These are phyloP conservation scores for Craterostigma plantagineum DNA, from an alignment of 257 asterid species.

Conservation along the genomic window DNA sequence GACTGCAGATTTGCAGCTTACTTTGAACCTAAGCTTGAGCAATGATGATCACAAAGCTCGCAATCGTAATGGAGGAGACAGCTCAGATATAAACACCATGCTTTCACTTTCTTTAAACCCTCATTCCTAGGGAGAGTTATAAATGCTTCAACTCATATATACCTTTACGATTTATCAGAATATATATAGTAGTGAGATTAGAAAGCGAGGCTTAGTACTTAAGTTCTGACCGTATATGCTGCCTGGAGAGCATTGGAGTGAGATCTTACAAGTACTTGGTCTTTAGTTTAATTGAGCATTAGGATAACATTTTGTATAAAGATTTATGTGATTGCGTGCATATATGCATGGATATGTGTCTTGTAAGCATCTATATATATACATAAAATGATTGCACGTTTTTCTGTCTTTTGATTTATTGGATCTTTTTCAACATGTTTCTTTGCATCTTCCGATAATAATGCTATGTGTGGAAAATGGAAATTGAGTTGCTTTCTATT, in stretches of 20 bases:
- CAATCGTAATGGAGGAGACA: conserved; percentile 10
- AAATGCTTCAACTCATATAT: not conserved
- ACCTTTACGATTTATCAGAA: no score
- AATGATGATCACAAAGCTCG: conserved; percentile 8
- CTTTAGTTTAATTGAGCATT: not conserved
- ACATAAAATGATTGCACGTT: no score
- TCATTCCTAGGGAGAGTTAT: not conserved
- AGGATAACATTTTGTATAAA: no score
- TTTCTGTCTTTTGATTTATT: no score
- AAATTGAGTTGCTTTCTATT: no score
- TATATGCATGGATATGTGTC: no score
- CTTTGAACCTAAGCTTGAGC: not conserved
- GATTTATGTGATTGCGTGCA: no score
- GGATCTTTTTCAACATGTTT: no score
- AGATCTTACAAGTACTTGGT: conserved; percentile 54
- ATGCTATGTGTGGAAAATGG: no score
- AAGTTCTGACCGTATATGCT: conserved; percentile 41
- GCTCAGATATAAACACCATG: conserved; percentile 33
- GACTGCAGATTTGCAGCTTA: not conserved
- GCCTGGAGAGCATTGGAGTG: conserved; percentile 34
- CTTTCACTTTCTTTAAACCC: conserved; percentile 47
- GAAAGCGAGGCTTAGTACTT: conserved; percentile 38
- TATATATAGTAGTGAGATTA: no score
- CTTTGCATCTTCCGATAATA: no score
- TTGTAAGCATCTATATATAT: no score